Conservation (phyloP, 768 basidiomycete species). For the Mycena galericulata region DNA sequence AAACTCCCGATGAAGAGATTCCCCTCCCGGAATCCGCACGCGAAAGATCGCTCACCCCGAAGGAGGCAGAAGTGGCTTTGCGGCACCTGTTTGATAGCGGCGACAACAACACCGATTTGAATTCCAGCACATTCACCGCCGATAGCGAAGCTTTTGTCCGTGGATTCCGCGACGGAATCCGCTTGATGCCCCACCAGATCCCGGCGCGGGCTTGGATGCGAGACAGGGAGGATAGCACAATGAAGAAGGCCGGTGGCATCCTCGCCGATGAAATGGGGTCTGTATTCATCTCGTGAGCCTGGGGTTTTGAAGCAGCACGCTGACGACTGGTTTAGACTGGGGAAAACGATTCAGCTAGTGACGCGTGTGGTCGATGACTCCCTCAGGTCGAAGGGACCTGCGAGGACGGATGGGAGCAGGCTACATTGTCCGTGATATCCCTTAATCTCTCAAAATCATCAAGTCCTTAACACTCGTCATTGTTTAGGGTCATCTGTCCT, state of each 20-base stretch:
- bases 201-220: constrained; percentile 90
- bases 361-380: constrained; percentile 86
- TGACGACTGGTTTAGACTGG: constrained; percentile 60
- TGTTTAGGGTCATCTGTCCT: constrained; percentile 83
- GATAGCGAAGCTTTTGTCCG: constrained; percentile 77
- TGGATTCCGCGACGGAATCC: constrained; percentile 79
- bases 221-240: constrained; percentile 74
- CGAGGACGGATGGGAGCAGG: constrained; percentile 75
- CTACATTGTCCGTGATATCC: constrained; percentile 69
- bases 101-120: constrained; percentile 68
- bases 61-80: constrained; percentile 82
- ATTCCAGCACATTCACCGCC: constrained; percentile 67
- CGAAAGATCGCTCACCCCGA: constrained; percentile 38
- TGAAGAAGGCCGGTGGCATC: constrained; percentile 87
- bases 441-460: background rate
- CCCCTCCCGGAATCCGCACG: constrained; percentile 3
- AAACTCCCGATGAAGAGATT: constrained; percentile 22
- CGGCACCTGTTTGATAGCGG: constrained; percentile 84
- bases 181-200: constrained; percentile 88
- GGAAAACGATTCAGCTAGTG: constrained; percentile 92
- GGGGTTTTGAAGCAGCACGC: background rate
- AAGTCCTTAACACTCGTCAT: no score
- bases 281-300: constrained; percentile 31
- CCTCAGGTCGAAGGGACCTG: constrained; percentile 74
- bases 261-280: constrained; percentile 94